phyloP scores from a whole-genome alignment of 345 rosid species.

The Hibiscus tridactylites region DNA sequence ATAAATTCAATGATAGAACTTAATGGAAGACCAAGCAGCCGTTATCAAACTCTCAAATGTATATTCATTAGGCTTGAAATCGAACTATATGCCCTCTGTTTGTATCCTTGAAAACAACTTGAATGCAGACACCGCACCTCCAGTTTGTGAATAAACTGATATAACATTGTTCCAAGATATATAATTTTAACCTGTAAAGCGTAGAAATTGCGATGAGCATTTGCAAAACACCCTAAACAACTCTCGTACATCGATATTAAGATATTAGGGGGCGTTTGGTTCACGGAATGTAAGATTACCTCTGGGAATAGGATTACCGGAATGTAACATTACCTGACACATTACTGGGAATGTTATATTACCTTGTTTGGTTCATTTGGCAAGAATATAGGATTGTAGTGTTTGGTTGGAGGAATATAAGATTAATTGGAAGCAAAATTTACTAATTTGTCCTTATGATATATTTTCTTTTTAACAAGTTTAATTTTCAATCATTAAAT shows the following conservation, averaged over 20 bases:
- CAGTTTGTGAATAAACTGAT: constrained; percentile 59
- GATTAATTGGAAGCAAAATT: no score
- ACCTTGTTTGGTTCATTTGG: no score
- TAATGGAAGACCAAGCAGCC: constrained; percentile 51
- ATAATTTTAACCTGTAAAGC: constrained; percentile 46
- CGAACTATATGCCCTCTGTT: constrained; percentile 22
- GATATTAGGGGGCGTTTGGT: no score
- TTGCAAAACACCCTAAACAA: constrained; percentile 23
- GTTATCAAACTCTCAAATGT: constrained; percentile 78
- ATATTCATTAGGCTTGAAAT: constrained; percentile 65
- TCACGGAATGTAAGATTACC: no score
- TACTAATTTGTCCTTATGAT: no score
- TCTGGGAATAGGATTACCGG: no score
- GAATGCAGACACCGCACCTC: constrained; percentile 44
- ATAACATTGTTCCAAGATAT: constrained; percentile 73
- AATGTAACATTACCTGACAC: no score
- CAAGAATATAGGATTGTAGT: no score
- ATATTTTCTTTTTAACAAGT: no score
- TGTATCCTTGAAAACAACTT: constrained; percentile 59
- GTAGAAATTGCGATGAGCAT: constrained; percentile 52
- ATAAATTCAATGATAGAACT: constrained; percentile 66
- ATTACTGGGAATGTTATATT: no score
- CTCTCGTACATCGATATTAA: constrained; percentile 49
- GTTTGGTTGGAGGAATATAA: no score
- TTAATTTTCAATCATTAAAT: no score